A percentile compares a stretch with the other conserved stretches of the same genome.
phyloP scores from a whole-genome alignment of 257 asterid genomes.

The Euphrasia confusa region DNA sequence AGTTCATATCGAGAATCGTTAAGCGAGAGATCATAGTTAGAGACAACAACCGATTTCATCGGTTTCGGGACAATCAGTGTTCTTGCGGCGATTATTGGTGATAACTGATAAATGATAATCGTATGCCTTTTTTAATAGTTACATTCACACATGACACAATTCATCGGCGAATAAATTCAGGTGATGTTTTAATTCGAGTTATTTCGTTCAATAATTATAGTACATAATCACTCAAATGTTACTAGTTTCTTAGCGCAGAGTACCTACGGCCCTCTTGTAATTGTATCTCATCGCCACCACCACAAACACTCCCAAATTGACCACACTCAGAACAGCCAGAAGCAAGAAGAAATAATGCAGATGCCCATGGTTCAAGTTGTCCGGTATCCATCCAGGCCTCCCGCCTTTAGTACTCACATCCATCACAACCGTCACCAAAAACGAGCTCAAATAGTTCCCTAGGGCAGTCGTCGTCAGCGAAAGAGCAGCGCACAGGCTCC shows the following conservation, averaged over 20 bases:
- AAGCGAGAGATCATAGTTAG: slow-evolving; percentile 69
- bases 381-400: slow-evolving; percentile 59
- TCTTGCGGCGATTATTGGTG: slow-evolving; percentile 88
- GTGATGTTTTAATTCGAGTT: no score
- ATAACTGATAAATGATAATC: no score
- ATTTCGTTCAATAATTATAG: no score
- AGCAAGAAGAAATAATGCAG: slow-evolving; percentile 57
- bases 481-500: slow-evolving; percentile 60
- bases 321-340: slow-evolving; percentile 45
- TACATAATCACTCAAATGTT: no score
- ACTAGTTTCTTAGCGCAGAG: neutral
- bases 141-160: no score
- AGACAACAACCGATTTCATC: slow-evolving; percentile 72
- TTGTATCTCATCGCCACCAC: slow-evolving; percentile 46
- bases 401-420: slow-evolving; percentile 41
- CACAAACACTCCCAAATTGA: slow-evolving; percentile 47
- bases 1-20: slow-evolving; percentile 64
- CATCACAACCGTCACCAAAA: slow-evolving; percentile 51
- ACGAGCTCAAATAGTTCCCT: slow-evolving; percentile 55
- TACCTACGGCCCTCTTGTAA: slow-evolving; percentile 37
- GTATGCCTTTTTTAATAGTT: neutral
- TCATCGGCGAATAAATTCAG: no score
- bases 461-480: slow-evolving; percentile 53
- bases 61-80: slow-evolving; percentile 54
- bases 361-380: slow-evolving; percentile 52